phyloP scores from a whole-genome alignment of 1,284 basidiomycete genomes.

The Puccinia triticina region DNA sequence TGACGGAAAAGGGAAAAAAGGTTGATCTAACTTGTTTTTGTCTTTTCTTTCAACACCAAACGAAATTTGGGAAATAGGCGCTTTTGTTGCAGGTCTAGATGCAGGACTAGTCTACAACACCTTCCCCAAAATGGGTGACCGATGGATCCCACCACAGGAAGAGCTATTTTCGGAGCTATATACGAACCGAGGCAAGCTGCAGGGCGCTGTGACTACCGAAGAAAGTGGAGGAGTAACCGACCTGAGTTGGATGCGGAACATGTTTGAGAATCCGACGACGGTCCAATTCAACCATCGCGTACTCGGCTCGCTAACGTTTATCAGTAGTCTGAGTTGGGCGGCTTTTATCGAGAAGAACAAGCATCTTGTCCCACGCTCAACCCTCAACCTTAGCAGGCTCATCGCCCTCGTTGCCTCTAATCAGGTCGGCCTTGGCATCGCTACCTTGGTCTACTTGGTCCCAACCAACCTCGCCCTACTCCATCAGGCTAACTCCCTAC shows the following conservation, averaged over 20 bases:
- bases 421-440: slow-evolving; percentile 86
- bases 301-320: slow-evolving; percentile 76
- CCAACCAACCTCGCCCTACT: slow-evolving; percentile 87
- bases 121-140: slow-evolving; percentile 94
- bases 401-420: slow-evolving; percentile 81
- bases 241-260: slow-evolving; percentile 77
- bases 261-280: slow-evolving; percentile 95
- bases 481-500: slow-evolving; percentile 92
- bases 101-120: slow-evolving; percentile 96
- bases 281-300: slow-evolving; percentile 96
- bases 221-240: not conserved
- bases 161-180: slow-evolving; percentile 70
- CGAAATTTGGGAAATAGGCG: slow-evolving; percentile 66
- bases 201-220: slow-evolving; percentile 65
- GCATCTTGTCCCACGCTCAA: slow-evolving; percentile 70
- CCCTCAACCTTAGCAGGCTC: slow-evolving; percentile 68
- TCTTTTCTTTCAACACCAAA: not conserved
- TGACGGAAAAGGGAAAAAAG: no score
- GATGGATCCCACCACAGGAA: slow-evolving; percentile 75
- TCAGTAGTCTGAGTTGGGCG: slow-evolving; percentile 71
- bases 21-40: not conserved
- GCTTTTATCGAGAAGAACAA: slow-evolving; percentile 66
- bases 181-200: slow-evolving; percentile 61
- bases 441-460: slow-evolving; percentile 89
- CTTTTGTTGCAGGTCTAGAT: slow-evolving; percentile 96